phyloP scores from a whole-genome alignment of 176 grass and related monocot genomes.

The Carex myosuroides region DNA sequence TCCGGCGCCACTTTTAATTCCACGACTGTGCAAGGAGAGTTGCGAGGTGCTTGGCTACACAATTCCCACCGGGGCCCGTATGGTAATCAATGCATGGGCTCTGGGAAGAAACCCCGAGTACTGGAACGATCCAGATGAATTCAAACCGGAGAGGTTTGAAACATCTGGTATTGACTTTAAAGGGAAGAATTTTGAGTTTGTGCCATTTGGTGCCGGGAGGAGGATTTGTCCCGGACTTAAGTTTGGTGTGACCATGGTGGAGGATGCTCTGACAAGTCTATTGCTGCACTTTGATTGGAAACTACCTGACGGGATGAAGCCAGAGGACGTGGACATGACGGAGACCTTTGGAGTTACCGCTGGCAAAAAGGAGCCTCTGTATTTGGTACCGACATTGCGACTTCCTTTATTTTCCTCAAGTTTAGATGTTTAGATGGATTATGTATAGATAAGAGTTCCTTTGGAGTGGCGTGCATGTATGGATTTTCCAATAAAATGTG shows the following conservation, averaged over 20 bases:
- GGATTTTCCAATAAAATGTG: no score
- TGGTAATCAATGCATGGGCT: background rate
- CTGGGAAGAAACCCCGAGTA: background rate
- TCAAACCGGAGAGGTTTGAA: background rate
- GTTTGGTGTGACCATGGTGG: background rate
- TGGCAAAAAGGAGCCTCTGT: background rate
- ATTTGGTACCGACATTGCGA: background rate
- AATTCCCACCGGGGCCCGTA: background rate
- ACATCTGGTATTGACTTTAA: background rate
- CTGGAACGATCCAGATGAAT: background rate
- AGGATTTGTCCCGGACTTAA: background rate
- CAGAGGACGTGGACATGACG: background rate
- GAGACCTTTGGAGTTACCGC: background rate
- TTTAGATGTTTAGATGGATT: no score
- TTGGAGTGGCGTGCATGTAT: no score
- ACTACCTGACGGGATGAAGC: background rate
- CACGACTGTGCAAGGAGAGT: background rate
- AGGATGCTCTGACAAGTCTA: background rate
- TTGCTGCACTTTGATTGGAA: background rate
- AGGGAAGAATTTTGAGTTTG: background rate
- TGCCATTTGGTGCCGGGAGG: background rate
- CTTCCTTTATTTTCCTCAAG: background rate
- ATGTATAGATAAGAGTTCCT: no score
- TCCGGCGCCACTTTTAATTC: background rate
- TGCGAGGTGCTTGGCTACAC: background rate